Conservation (phyloP, 805 yeast genomes). For the Candida tallmaniae region DNA sequence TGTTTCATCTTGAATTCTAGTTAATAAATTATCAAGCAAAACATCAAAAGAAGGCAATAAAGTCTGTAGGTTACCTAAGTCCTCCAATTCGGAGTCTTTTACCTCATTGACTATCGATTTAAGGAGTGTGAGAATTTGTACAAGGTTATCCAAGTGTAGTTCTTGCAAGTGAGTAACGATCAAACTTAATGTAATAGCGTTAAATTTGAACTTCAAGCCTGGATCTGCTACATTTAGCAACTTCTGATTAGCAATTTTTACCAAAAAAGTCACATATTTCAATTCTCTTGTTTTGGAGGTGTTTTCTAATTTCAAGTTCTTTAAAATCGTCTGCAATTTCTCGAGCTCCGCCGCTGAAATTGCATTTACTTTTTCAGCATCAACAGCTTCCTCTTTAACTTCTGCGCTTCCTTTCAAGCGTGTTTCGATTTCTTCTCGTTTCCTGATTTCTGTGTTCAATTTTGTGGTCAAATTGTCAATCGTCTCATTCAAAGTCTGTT, state of each 20-base stretch:
- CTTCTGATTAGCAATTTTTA: constrained; percentile 2
- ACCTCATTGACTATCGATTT: not conserved
- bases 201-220: not conserved
- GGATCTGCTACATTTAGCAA: constrained; percentile 1
- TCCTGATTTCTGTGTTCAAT: constrained; percentile 3
- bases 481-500: constrained; percentile 38
- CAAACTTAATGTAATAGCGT: not conserved
- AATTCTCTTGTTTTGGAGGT: constrained; percentile 8
- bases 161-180: not conserved
- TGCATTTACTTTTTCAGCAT: not conserved
- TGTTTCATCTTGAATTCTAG: constrained; percentile 5
- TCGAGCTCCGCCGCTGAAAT: too few species aligned
- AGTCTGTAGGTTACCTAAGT: not conserved
- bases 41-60: too few species aligned
- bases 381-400: not conserved
- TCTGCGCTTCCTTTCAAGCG: not conserved
- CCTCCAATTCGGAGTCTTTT: not conserved
- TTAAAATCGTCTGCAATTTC: constrained; percentile 1
- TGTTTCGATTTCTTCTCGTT: not conserved
- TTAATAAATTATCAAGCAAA: constrained; percentile 1
- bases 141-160: not conserved
- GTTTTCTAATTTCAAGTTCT: constrained; percentile 3
- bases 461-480: constrained; percentile 21
- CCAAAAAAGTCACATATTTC: constrained; percentile 3
- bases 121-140: not conserved